phyloP scores from a whole-genome alignment of 306 rosid species.

The Betula pendula region DNA sequence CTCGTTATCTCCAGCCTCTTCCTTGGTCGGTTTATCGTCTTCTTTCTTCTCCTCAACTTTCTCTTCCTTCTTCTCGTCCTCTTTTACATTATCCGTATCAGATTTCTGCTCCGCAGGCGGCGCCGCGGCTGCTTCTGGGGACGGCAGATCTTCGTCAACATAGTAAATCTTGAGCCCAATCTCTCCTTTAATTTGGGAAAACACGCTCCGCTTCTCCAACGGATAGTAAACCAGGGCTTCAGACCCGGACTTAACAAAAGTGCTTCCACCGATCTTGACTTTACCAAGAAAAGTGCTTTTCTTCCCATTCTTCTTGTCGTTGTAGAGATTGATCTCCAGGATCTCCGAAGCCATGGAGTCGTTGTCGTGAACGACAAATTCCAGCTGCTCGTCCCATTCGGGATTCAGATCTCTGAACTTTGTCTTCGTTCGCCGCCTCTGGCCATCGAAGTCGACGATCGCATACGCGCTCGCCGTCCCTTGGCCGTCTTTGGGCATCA shows the following conservation, averaged over 20 bases:
- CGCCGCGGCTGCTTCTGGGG: constrained; percentile 18
- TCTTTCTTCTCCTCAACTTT: constrained; percentile 34
- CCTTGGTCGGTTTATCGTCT: constrained; percentile 17
- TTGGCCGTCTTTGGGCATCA: constrained; percentile 97
- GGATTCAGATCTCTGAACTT: constrained; percentile 81
- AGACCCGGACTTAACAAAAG: constrained; percentile 44
- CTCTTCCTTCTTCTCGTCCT: constrained; percentile 31
- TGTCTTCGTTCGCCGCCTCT: constrained; percentile 75
- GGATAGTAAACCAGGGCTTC: constrained; percentile 66
- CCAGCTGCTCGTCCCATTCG: constrained; percentile 83
- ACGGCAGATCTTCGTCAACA: constrained; percentile 61
- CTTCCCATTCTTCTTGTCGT: constrained; percentile 70
- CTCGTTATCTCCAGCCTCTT: constrained; percentile 31
- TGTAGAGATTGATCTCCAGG: constrained; percentile 72
- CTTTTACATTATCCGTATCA: constrained; percentile 27
- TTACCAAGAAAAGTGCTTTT: constrained; percentile 79
- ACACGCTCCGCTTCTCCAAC: constrained; percentile 83
- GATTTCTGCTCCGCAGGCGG: constrained; percentile 25
- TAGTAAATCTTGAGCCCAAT: constrained; percentile 62
- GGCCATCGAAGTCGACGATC: constrained; percentile 81
- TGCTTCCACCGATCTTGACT: constrained; percentile 64
- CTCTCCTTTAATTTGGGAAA: constrained; percentile 89
- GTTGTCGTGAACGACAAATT: constrained; percentile 58
- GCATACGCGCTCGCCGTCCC: constrained; percentile 97
- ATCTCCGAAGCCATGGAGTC: constrained; percentile 56